Evolutionary conservation across 805 yeast genomes (phyloP), one percentile per base, ranked within the genome.

Genomic region (Ogataea siamensis): DNA sequence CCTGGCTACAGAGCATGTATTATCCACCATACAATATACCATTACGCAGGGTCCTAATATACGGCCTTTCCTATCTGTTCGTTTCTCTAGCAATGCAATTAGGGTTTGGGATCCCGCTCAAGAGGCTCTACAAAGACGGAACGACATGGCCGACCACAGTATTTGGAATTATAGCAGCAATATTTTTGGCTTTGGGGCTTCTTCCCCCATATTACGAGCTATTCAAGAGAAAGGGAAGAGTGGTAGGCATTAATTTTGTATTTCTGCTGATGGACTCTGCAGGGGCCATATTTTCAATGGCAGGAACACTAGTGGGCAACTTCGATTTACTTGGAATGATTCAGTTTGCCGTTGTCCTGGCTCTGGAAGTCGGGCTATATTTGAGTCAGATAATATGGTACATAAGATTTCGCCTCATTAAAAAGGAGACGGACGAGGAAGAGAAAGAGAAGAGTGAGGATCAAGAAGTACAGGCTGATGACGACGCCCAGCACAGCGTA

Each of bases 241-340:
- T 76, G 8, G 63, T 76, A 15, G 81, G 98, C 0, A 83, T 91
- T 53, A 88, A 88, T 57, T 88, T 91, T 54, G 49, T 83, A 3
- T 91, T 91, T 47, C 67, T 91, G 41, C 53, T 70, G 5, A 63
- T 89, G 64, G 97, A 91, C 58, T 75, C 85, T 4, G 46, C 75
- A 17, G 98, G 98, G 7, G 96, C 97, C 0, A 63, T 68, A 28
- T 78, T 87, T 48, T 84, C 94, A 9, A 72, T 85, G 63, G 70
- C 74, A 27, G 69, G 80, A 50, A 70, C 72, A 21, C 53, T 64
- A 5, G 71, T 79, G 15, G 95, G 82, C 3, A 68, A 67, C 18
- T 57, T 84, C 58, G 96, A 91, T 59, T 57, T 78, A 11, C 71
- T 91, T 75, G 94, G 96, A 28, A 73, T 86, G 55, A 70, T 84